These are phyloP conservation scores for Calvatia gigantea DNA, from an alignment of 768 basidiomycete species.

Conservation along the genomic window DNA sequence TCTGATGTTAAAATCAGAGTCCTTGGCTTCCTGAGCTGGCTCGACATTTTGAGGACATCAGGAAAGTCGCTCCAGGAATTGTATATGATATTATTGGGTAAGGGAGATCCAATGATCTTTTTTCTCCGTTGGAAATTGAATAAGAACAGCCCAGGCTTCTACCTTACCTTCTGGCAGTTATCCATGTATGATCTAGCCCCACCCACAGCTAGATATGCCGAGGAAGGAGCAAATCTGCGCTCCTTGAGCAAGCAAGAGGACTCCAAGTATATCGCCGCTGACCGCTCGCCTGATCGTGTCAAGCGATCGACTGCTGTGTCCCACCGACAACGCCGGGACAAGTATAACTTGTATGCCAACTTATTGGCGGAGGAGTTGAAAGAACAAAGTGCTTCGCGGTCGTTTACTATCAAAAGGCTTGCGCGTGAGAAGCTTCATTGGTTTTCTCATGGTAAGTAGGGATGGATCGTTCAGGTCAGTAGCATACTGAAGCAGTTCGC, in stretches of 20 bases:
- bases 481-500: constrained; percentile 4
- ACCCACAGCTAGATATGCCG: constrained; percentile 74
- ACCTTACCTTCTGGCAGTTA: constrained; percentile 95
- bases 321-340: constrained; percentile 62
- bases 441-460: constrained; percentile 62
- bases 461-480: background rate
- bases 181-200: constrained; percentile 86
- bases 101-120: constrained; percentile 20
- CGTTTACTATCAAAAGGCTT: constrained; percentile 74
- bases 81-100: constrained; percentile 71
- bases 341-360: constrained; percentile 58
- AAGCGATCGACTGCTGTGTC: constrained; percentile 53
- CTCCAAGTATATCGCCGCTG: constrained; percentile 55
- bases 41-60: constrained; percentile 72
- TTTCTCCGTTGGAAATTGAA: constrained; percentile 6
- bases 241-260: constrained; percentile 69
- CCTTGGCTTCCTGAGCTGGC: constrained; percentile 80
- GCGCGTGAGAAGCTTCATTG: constrained; percentile 77
- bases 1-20: constrained; percentile 36
- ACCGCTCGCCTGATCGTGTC: constrained; percentile 64
- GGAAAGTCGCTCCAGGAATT: constrained; percentile 64
- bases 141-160: constrained; percentile 76
- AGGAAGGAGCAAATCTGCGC: constrained; percentile 62
- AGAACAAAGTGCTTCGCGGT: constrained; percentile 68
- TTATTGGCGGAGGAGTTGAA: constrained; percentile 68